A percentile compares a stretch with the other conserved stretches of the same genome.
Conservation (phyloP, 2,329 filamentous ascomycete genomes). For the Ceratocystis eucalypticola region DNA sequence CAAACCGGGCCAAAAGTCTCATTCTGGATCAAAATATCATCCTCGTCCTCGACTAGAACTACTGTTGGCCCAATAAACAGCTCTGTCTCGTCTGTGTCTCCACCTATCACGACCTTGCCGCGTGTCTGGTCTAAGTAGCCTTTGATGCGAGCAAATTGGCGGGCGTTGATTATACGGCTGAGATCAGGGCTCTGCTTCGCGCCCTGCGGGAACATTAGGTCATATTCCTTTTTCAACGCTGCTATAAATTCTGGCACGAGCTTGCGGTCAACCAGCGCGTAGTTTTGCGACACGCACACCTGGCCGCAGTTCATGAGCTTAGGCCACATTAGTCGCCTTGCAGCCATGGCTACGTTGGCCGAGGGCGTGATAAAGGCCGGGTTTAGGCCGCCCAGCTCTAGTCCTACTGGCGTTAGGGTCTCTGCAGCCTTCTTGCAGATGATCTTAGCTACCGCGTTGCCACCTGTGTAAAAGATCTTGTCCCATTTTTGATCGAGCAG, state of each 20-base stretch:
- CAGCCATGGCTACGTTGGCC: conserved; percentile 66
- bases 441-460: conserved; percentile 64
- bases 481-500: conserved; percentile 86
- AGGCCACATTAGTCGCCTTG: conserved; percentile 73
- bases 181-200: conserved; percentile 66
- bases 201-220: conserved; percentile 74
- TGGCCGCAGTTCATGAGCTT: conserved; percentile 82
- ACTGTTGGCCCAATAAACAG: conserved; percentile 85
- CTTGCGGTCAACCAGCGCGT: conserved; percentile 67
- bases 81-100: conserved; percentile 63
- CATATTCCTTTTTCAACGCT: conserved; percentile 56
- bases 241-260: conserved; percentile 59
- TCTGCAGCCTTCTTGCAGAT: conserved; percentile 81
- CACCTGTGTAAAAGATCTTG: conserved; percentile 96
- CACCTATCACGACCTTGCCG: conserved; percentile 79
- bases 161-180: conserved; percentile 64
- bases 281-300: conserved; percentile 87
- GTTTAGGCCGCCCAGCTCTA: conserved; percentile 86
- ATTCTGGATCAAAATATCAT: conserved; percentile 66
- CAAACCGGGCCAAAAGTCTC: conserved; percentile 94
- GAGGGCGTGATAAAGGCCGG: conserved; percentile 82
- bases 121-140: conserved; percentile 73
- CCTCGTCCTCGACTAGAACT: conserved; percentile 61
- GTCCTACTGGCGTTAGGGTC: conserved; percentile 70
- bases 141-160: conserved; percentile 72